Evolutionary conservation across 768 basidiomycete species (phyloP), one percentile per base, ranked within the genome.

Genomic region (Cantharellus anzutake): DNA sequence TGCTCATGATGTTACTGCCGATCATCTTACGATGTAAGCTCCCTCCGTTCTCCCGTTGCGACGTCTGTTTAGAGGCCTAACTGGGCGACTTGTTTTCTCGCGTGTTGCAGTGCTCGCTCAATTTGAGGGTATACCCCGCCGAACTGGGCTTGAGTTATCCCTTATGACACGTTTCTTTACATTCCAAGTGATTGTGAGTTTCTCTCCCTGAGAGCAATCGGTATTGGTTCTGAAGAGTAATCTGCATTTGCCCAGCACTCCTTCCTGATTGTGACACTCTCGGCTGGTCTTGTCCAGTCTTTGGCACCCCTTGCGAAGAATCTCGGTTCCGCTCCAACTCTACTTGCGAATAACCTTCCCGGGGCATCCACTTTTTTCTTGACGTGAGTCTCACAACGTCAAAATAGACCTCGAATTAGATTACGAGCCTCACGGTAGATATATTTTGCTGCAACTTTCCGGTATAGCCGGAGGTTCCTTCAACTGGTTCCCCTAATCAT

Each of bases 131-230:
- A 88, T 91, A 20, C 92, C 94, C 0, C 83, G 86, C 64, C 76
- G 77, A 41, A 86, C 83, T 0, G 83, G 81, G 0, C 71, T 98
- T 48, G 94, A 99, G 65, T 76, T 96, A 3, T 86, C 84, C 57
- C 71, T 99, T 67, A 96, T 97, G 93, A 82, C 81, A 1, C 76
- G 96, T 29, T 98, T 77, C 72, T 94, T 94, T 73, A 73, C 89
- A 63, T 96, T 96, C 77, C 84, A 86, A 73, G 86, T 93, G 56
- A 72, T 96, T 58, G 89, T 93, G 71, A 63, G 88, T 80, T 34
- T 38, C 35, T 56, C 65, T 11, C 5, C 20, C 20, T 29, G 20
- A 29, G 20, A 29, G 20, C 20, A 29, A 29, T n/a, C 53, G 42
- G 35, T 51, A 35, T 37, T 51, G 5, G 7, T 1, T n/a, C 41